Percentiles rank a stretch among this genome's conserved stretches.
Evolutionary conservation across 148 eudicot species (phyloP).

Genomic region (Rhododendron vialii): DNA sequence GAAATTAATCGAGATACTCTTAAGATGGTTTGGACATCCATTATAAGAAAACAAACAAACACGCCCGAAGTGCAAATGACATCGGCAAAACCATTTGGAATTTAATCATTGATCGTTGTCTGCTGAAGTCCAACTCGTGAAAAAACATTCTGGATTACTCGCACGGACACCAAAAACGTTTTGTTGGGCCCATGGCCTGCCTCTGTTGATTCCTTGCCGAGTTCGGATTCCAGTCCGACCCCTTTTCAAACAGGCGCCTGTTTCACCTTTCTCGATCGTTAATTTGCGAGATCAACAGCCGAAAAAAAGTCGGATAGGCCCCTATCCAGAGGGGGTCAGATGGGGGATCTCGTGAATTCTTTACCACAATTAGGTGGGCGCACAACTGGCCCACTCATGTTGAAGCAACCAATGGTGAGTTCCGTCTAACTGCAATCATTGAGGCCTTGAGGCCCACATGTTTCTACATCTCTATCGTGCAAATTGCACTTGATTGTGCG

Average conservation of each 20-base stretch:
- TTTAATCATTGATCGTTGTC: neutral
- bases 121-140: neutral
- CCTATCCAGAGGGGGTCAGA: too few species aligned
- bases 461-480: neutral
- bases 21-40: too few species aligned
- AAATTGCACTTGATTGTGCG: too few species aligned
- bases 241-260: rapidly evolving
- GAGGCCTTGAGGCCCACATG: neutral
- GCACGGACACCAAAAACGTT: too few species aligned
- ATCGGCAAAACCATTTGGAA: neutral
- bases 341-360: too few species aligned
- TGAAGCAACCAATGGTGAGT: neutral
- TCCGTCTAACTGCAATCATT: neutral
- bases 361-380: neutral
- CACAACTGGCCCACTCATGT: neutral
- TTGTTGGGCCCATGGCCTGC: neutral
- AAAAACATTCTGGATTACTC: too few species aligned
- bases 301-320: too few species aligned
- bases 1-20: too few species aligned
- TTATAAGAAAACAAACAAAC: too few species aligned
- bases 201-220: neutral
- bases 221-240: too few species aligned
- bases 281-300: too few species aligned
- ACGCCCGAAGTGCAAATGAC: neutral
- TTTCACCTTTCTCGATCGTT: too few species aligned